Conservation (phyloP, 345 rosid genomes). For the Durio zibethinus region DNA sequence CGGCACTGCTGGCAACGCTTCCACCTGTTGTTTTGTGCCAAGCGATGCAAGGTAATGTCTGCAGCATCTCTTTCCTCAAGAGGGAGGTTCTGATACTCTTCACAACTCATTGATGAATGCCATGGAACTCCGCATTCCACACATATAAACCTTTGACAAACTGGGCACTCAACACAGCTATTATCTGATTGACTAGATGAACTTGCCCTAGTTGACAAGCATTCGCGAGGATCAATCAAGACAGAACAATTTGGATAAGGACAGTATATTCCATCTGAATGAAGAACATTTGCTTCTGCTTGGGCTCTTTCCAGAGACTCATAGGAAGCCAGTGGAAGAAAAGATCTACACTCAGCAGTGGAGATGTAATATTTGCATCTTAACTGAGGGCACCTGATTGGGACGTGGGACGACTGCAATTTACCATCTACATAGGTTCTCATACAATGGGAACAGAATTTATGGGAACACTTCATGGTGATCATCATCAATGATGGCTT, state of each 20-base stretch:
- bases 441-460: conserved; percentile 96
- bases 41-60: conserved; percentile 75
- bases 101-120: conserved; percentile 91
- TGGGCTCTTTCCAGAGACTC: conserved; percentile 59
- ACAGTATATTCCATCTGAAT: conserved; percentile 69
- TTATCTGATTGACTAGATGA: conserved; percentile 72
- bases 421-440: conserved; percentile 80
- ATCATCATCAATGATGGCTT: conserved; percentile 75
- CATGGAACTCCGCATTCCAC: conserved; percentile 89
- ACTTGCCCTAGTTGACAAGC: conserved; percentile 63
- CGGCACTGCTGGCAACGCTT: conserved; percentile 88
- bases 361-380: conserved; percentile 78
- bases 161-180: conserved; percentile 75
- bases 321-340: conserved; percentile 65
- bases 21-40: conserved; percentile 88
- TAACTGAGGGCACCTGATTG: conserved; percentile 82
- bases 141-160: conserved; percentile 84
- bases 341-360: conserved; percentile 53
- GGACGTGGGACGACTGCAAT: conserved; percentile 70
- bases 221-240: conserved; percentile 72
- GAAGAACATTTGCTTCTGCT: conserved; percentile 57
- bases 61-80: conserved; percentile 78
- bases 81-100: conserved; percentile 81
- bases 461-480: conserved; percentile 77
- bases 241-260: conserved; percentile 83